Evolutionary conservation across 202 grass and related monocot genomes (phyloP).

Genomic region (Setaria italica): DNA sequence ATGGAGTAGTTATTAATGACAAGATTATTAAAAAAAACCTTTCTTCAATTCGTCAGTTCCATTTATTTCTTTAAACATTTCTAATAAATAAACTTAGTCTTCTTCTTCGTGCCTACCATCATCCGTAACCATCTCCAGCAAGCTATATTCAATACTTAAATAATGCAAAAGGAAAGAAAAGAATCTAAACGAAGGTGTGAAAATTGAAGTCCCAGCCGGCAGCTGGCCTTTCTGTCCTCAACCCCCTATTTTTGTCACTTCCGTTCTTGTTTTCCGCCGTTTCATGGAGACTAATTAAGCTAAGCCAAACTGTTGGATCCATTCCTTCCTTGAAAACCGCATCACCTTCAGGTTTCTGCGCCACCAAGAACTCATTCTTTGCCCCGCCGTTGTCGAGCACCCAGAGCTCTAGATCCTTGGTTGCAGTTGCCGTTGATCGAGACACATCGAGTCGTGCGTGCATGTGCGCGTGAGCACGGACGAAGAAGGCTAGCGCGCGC

Average conservation of each 20-base stretch:
- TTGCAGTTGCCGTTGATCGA: neutral
- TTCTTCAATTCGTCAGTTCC: neutral
- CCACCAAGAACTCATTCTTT: slow-evolving; percentile 34
- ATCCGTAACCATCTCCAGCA: slow-evolving; percentile 2
- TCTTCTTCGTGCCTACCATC: slow-evolving; percentile 47
- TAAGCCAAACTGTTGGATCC: slow-evolving; percentile 39
- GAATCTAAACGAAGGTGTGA: neutral
- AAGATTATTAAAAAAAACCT: neutral
- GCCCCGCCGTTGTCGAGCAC: slow-evolving; percentile 15
- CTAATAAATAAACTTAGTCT: neutral
- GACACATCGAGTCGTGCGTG: neutral
- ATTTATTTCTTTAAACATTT: slow-evolving; percentile 26
- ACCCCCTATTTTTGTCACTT: slow-evolving; percentile 44
- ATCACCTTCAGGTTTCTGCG: slow-evolving; percentile 46
- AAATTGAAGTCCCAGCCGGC: neutral
- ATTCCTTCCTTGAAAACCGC: slow-evolving; percentile 56
- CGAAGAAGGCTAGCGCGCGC: neutral
- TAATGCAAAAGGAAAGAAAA: neutral
- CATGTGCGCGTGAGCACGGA: slow-evolving; percentile 4
- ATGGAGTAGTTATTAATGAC: neutral
- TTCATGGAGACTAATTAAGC: slow-evolving; percentile 54
- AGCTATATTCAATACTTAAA: slow-evolving; percentile 11
- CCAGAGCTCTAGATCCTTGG: slow-evolving; percentile 2
- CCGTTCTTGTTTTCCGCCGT: slow-evolving; percentile 41
- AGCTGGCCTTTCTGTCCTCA: neutral